phyloP scores from a whole-genome alignment of 2,329 filamentous ascomycete species.

The Monosporascus sp. region DNA sequence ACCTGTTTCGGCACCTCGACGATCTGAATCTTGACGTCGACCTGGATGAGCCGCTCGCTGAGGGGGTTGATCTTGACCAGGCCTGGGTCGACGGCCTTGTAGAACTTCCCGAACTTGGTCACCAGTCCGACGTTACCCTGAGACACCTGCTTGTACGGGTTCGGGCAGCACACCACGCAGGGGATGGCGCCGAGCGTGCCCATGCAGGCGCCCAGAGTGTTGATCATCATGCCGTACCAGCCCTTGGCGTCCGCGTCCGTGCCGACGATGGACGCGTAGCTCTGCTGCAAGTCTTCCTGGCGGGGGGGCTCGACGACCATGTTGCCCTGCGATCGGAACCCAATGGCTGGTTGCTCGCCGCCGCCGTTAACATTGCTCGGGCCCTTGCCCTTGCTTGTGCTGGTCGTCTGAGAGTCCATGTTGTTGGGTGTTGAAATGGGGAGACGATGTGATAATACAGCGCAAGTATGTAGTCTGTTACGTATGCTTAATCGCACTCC shows the following conservation, averaged over 20 bases:
- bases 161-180: constrained; percentile 87
- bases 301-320: constrained; percentile 76
- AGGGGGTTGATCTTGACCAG: constrained; percentile 97
- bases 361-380: constrained; percentile 14
- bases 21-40: constrained; percentile 99
- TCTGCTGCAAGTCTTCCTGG: constrained; percentile 78
- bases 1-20: constrained; percentile 93
- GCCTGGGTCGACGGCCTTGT: constrained; percentile 92
- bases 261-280: constrained; percentile 63
- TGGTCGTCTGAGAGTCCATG: constrained; percentile 1
- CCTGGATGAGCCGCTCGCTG: constrained; percentile 80
- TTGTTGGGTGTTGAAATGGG: not conserved
- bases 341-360: constrained; percentile 15
- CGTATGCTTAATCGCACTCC: too few relatives aligned
- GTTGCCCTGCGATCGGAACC: constrained; percentile 47
- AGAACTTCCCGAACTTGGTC: constrained; percentile 92
- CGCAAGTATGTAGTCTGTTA: too few relatives aligned
- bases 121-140: constrained; percentile 95
- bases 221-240: constrained; percentile 86
- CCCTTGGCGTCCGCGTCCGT: constrained; percentile 68
- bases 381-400: constrained; percentile 15
- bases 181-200: constrained; percentile 83
- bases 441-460: not conserved
- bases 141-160: constrained; percentile 87
- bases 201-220: constrained; percentile 66